Conservation (phyloP, 257 asterid genomes). For the Nicotiana obtusifolia region DNA sequence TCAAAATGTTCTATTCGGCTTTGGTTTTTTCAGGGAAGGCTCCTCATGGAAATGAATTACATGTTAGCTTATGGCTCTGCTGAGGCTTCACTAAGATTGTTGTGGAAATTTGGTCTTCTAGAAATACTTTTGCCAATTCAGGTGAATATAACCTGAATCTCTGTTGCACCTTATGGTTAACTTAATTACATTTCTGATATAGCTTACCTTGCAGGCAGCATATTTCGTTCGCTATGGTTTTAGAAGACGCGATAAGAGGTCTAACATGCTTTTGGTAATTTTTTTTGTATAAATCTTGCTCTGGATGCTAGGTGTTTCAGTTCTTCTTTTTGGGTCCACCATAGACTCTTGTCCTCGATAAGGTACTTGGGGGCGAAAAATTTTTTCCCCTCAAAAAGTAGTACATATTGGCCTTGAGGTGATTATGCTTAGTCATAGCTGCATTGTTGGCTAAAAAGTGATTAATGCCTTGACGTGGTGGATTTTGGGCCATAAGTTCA, state of each 20-base stretch:
- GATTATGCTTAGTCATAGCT: not conserved
- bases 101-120: constrained; percentile 32
- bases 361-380: not conserved
- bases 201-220: constrained; percentile 24
- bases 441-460: not conserved
- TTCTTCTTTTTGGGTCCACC: not conserved
- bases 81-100: constrained; percentile 27
- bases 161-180: not conserved
- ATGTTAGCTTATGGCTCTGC: constrained; percentile 38
- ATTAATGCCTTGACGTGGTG: not conserved
- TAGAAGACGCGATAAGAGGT: constrained; percentile 28
- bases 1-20: not conserved
- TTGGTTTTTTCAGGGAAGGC: constrained; percentile 21
- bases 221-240: constrained; percentile 26
- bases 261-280: constrained; percentile 34
- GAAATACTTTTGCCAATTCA: constrained; percentile 32
- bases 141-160: constrained; percentile 3
- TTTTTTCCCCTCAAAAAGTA: not conserved
- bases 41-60: constrained; percentile 33
- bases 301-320: not conserved
- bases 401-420: not conserved
- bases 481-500: not conserved
- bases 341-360: not conserved
- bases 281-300: not conserved
- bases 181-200: not conserved